A percentile compares a stretch with the other conserved stretches of the same genome.
phyloP scores from a whole-genome alignment of 75 land plant species.

The Cryptomeria japonica region DNA sequence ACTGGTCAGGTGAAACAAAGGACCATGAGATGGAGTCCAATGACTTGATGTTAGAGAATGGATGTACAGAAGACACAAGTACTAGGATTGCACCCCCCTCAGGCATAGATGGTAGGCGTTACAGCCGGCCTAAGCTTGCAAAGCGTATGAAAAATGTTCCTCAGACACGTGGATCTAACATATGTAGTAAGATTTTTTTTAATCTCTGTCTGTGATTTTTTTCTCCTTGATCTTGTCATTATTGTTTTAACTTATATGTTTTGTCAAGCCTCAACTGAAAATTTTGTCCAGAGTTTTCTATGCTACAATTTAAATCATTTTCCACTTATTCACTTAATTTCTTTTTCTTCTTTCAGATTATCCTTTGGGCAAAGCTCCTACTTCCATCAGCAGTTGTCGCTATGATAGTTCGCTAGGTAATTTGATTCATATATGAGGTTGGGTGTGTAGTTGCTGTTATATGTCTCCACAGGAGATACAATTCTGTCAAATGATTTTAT shows the following conservation, averaged over 20 bases:
- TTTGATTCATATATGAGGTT: constrained; percentile 3
- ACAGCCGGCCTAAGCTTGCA: constrained; percentile 26
- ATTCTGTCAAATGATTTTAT: not conserved
- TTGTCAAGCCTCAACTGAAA: constrained; percentile 5
- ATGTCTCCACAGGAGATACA: constrained; percentile 2
- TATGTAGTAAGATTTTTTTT: constrained; percentile 23
- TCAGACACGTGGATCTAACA: constrained; percentile 30
- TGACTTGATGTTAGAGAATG: constrained; percentile 15
- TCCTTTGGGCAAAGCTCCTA: constrained; percentile 28
- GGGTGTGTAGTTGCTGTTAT: constrained; percentile 1
- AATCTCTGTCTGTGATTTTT: not conserved
- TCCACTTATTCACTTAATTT: not conserved
- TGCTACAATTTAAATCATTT: not conserved
- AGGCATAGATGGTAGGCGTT: constrained; percentile 20
- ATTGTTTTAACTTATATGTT: not conserved
- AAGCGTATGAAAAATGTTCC: constrained; percentile 19
- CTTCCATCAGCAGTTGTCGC: constrained; percentile 53
- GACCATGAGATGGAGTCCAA: constrained; percentile 23
- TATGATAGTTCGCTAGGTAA: constrained; percentile 89
- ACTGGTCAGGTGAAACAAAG: constrained; percentile 17
- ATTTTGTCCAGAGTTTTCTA: not conserved
- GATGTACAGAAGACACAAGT: constrained; percentile 9
- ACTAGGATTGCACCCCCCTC: constrained; percentile 8
- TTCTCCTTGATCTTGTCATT: not conserved
- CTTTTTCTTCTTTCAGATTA: constrained; percentile 16